Percentiles rank a stretch among this genome's conserved stretches.
Evolutionary conservation across 768 basidiomycete species (phyloP).

Genomic region (Heimioporus sp.): DNA sequence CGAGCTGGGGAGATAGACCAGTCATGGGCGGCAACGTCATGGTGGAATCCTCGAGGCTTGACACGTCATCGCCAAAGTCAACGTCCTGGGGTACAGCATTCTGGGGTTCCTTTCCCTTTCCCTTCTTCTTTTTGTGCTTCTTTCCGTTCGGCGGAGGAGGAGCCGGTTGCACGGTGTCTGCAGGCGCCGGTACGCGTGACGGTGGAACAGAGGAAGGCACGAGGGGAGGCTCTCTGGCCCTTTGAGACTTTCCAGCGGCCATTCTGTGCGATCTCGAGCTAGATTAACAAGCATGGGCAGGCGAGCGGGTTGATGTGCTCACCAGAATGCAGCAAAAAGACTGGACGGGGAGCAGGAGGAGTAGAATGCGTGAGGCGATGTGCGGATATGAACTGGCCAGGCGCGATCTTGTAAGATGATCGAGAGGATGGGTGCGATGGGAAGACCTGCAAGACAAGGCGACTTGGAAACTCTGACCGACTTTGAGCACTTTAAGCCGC

Average conservation of each 20-base stretch:
- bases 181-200: conserved; percentile 8
- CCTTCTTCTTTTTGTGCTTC: conserved; percentile 48
- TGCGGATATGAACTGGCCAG: neutral
- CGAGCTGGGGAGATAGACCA: conserved; percentile 46
- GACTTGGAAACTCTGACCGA: conserved; percentile 15
- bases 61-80: conserved; percentile 23
- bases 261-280: conserved; percentile 21
- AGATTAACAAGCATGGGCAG: conserved; percentile 15
- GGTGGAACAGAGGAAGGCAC: conserved; percentile 7
- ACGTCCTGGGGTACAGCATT: conserved; percentile 5
- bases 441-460: conserved; percentile 10
- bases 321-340: conserved; percentile 8
- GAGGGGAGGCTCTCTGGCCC: conserved; percentile 16
- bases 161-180: conserved; percentile 5
- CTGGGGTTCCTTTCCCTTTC: conserved; percentile 35
- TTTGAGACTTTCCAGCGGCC: conserved; percentile 29
- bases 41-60: conserved; percentile 21
- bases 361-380: neutral
- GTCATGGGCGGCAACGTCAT: conserved; percentile 22
- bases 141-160: conserved; percentile 21
- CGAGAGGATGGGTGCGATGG: conserved; percentile 20
- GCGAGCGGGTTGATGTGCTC: conserved; percentile 5
- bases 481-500: conserved; percentile 33
- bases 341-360: neutral
- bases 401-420: conserved; percentile 22